Evolutionary conservation across 371 early-diverging fungal genomes (phyloP).

Genomic region (Mucor racemosus): DNA sequence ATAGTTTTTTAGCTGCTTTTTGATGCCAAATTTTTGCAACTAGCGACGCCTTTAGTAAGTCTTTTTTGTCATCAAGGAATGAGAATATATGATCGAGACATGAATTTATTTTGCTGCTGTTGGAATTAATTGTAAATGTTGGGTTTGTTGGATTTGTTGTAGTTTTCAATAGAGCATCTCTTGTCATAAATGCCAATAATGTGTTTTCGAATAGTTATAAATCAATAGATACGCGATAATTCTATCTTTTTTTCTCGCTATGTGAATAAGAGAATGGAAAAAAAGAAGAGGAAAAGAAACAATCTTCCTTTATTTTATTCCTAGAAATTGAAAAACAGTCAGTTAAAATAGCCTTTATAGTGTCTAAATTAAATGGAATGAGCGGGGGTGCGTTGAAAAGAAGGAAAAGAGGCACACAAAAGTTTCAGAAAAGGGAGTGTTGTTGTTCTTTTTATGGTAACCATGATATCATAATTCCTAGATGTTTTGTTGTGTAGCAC

Average conservation of each 20-base stretch:
- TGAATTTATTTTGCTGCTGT: slow-evolving; percentile 13
- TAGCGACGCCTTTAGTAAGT: slow-evolving; percentile 29
- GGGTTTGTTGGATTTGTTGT: neutral
- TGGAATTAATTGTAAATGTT: neutral
- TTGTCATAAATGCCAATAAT: slow-evolving; percentile 42
- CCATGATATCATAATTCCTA: neutral
- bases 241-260: neutral
- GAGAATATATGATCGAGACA: slow-evolving; percentile 37
- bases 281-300: slow-evolving; percentile 1
- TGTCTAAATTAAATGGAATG: neutral
- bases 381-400: slow-evolving; percentile 1
- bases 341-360: neutral
- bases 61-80: slow-evolving; percentile 28
- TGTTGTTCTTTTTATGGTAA: neutral
- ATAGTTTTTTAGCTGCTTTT: slow-evolving; percentile 29
- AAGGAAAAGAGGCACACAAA: neutral
- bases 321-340: neutral
- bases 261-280: neutral
- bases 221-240: neutral
- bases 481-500: too few species aligned
- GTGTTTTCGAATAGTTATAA: neutral
- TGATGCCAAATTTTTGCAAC: slow-evolving; percentile 42
- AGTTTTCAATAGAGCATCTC: slow-evolving; percentile 41
- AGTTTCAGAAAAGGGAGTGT: neutral
- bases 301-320: slow-evolving; percentile 6